These are phyloP conservation scores for Nakaseomyces glabratus DNA, from an alignment of 1,139 yeast genomes.

Conservation along the genomic window DNA sequence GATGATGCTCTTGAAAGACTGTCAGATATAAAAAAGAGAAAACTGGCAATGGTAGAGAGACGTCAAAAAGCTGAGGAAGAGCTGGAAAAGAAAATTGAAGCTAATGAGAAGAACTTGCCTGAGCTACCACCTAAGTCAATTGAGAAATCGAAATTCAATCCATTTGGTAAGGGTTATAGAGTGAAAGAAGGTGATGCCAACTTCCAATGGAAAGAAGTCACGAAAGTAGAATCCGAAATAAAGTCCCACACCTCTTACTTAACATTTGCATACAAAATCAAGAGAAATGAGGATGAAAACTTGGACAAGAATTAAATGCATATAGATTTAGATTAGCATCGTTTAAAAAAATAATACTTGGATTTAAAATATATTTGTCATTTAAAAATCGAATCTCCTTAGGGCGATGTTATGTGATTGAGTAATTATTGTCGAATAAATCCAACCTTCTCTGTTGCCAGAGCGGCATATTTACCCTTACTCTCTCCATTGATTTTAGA, in stretches of 20 bases:
- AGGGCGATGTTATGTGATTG: too few relatives aligned
- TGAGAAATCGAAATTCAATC: constrained; percentile 61
- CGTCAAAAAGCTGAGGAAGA: constrained; percentile 36
- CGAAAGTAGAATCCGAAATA: constrained; percentile 73
- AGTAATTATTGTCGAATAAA: constrained; percentile 34
- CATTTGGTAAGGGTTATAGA: constrained; percentile 72
- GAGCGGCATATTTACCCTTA: constrained; percentile 65
- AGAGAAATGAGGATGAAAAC: too few relatives aligned
- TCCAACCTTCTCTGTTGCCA: constrained; percentile 61
- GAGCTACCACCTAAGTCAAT: constrained; percentile 24
- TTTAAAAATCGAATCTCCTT: too few relatives aligned
- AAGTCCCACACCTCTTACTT: constrained; percentile 91
- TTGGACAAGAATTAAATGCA: too few relatives aligned
- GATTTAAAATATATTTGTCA: too few relatives aligned
- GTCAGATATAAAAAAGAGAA: constrained; percentile 68
- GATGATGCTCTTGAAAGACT: constrained; percentile 76
- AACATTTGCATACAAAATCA: constrained; percentile 63
- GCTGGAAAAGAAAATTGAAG: constrained; percentile 21
- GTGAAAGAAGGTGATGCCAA: constrained; percentile 78
- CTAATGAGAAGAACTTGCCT: constrained; percentile 6
- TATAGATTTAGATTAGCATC: too few relatives aligned
- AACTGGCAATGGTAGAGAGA: constrained; percentile 64
- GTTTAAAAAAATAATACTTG: too few relatives aligned
- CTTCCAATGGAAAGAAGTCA: constrained; percentile 73
- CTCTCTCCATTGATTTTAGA: constrained; percentile 37